A percentile compares a stretch with the other conserved stretches of the same genome.
Evolutionary conservation across 179 eudicot genomes (phyloP).

Genomic region (Pouteria campechiana): DNA sequence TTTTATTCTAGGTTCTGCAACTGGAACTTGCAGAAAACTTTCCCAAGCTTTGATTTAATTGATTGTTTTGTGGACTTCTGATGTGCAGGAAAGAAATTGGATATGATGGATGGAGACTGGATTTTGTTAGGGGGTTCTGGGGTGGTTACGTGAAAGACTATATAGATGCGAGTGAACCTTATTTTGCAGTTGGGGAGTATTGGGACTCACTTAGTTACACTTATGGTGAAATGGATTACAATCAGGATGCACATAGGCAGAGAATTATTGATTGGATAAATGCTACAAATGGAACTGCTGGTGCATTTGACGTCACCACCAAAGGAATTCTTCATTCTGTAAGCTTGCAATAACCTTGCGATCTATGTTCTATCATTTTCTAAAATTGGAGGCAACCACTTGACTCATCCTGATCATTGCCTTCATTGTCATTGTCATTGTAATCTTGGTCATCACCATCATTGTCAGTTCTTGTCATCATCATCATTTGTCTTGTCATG

Average conservation of each 20-base stretch:
- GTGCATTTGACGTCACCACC: constrained; percentile 98
- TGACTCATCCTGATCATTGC: no score
- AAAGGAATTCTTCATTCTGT: constrained; percentile 97
- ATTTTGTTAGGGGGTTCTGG: constrained; percentile 97
- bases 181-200: constrained; percentile 92
- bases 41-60: no score
- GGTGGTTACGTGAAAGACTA: constrained; percentile 99
- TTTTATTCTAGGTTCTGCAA: no score
- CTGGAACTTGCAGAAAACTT: no score
- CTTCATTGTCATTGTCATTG: no score
- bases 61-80: constrained; percentile 5
- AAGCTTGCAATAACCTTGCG: constrained; percentile 12
- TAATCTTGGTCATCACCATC: no score
- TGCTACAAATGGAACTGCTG: constrained; percentile 83
- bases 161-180: constrained; percentile 67
- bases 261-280: constrained; percentile 94
- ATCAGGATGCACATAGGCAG: constrained; percentile 96
- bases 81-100: constrained; percentile 81
- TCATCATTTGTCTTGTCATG: no score
- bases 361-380: not conserved
- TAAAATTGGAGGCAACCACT: not conserved
- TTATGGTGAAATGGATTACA: constrained; percentile 83
- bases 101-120: constrained; percentile 99
- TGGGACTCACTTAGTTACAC: constrained; percentile 96
- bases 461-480: no score